Evolutionary conservation across 2,329 filamentous ascomycete species (phyloP).

Genomic region (Fusarium guadeloupense): DNA sequence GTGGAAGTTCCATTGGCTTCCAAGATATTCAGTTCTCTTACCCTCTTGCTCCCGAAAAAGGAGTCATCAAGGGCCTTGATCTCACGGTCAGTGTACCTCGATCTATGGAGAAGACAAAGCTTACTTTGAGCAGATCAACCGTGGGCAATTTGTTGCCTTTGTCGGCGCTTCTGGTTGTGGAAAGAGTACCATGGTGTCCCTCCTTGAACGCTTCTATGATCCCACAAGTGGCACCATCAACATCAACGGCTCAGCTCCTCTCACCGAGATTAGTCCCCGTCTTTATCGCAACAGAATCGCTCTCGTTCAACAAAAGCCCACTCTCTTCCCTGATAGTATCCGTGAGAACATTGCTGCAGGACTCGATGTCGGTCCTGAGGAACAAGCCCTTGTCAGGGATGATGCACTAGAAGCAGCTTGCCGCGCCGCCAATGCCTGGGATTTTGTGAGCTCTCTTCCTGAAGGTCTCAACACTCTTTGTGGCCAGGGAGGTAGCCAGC

Average conservation of each 20-base stretch:
- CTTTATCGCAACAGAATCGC: conserved; percentile 63
- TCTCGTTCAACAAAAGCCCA: conserved; percentile 67
- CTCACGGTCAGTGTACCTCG: too few species aligned
- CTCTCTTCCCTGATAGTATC: conserved; percentile 81
- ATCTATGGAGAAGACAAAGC: too few species aligned
- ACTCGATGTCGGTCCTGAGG: too few species aligned
- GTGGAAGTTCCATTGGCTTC: conserved; percentile 56
- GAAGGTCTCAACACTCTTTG: conserved; percentile 68
- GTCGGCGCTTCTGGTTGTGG: conserved; percentile 65
- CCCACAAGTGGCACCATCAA: conserved; percentile 56
- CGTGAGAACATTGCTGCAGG: conserved; percentile 76
- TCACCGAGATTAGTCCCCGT: conserved; percentile 55
- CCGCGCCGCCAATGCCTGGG: conserved; percentile 59
- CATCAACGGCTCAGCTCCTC: conserved; percentile 55
- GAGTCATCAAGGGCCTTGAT: too few species aligned
- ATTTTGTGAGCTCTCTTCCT: conserved; percentile 52
- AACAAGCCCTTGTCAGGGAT: too few species aligned
- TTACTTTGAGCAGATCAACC: conserved; percentile 52
- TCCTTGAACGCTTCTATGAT: conserved; percentile 59
- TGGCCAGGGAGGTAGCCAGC: conserved; percentile 69
- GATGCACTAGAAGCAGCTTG: conserved; percentile 56
- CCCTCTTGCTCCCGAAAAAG: conserved; percentile 56
- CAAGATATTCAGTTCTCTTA: conserved; percentile 71
- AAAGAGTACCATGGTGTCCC: conserved; percentile 68
- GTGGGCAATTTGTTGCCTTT: conserved; percentile 62